Evolutionary conservation across 441 rosid genomes (phyloP), one percentile per base, ranked within the genome.

Genomic region (Gossypium davidsonii): DNA sequence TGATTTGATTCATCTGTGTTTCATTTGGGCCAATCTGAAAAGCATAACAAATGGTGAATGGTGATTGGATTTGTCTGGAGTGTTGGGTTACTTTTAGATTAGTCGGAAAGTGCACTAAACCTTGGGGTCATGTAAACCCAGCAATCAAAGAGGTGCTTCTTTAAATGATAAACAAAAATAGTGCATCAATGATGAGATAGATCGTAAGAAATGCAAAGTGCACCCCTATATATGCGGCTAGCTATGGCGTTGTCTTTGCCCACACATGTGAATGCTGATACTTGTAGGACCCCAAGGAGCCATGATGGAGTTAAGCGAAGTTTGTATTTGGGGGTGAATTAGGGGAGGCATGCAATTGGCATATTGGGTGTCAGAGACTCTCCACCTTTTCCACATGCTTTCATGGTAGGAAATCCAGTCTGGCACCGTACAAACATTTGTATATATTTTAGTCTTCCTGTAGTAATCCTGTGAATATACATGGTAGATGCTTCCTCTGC

Each of bases 1-100:
- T 86, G 88, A 84, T 84, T 82, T 81, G 84, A 82, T 82, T 37
- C 76, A 56, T 77, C 64, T 75, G 70, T 79, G 76, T 75, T 85
- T 73, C 76, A 66, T 74, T 78, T 79, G 86, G 85, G 77, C 85
- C 80, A 78, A 31, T 67, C 71, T 11, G 49, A 70, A 72, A 79
- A 77, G 77, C 37, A 66, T 61, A 49, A 51, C 8, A 52, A 80
- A 79, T 78, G 76, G 56, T 79, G 76, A 72, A 48, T 74, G 10
- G 74, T 71, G 83, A 81, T 73, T 77, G 61, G 82, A 78, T 76
- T 81, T 79, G 78, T 1, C 67, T 57, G 76, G 85, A 87, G 77
- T 79, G 70, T 82, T 74, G 82, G 71, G 44, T 39, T 73, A 55
- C 80, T 56, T 61, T 69, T 79, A 76, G 14, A 55, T 70, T 31